Conservation (phyloP, 306 rosid genomes). For the Sechiopsis laciniata region DNA sequence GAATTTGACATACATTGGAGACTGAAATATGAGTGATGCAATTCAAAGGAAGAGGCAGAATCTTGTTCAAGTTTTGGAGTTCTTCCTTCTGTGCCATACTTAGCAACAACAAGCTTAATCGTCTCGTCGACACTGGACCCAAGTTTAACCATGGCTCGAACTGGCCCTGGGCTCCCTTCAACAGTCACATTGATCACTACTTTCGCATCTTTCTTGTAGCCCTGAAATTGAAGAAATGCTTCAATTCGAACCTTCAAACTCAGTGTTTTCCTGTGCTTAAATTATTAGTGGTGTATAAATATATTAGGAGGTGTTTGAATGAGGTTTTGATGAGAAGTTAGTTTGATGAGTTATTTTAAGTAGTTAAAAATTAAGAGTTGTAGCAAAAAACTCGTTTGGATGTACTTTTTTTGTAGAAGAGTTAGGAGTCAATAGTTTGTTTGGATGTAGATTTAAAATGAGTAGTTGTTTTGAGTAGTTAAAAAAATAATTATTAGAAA, state of each 20-base stretch:
- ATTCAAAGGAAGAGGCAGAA: conserved; percentile 42
- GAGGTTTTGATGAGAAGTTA: too few species aligned
- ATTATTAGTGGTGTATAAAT: neutral
- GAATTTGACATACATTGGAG: conserved; percentile 45
- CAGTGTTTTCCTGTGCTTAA: neutral
- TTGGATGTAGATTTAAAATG: too few species aligned
- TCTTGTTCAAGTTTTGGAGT: conserved; percentile 49
- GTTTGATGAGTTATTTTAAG: too few species aligned
- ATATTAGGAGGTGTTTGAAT: too few species aligned
- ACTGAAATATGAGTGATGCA: conserved; percentile 72
- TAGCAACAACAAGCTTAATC: conserved; percentile 50
- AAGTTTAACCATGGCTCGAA: conserved; percentile 65
- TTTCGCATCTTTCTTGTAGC: conserved; percentile 67
- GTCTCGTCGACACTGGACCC: conserved; percentile 73
- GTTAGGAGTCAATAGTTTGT: too few species aligned
- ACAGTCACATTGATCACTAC: conserved; percentile 79
- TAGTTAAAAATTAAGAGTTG: too few species aligned
- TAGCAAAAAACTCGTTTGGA: too few species aligned
- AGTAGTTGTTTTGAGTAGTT: too few species aligned
- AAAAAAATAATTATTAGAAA: too few species aligned
- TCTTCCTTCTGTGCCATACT: conserved; percentile 66
- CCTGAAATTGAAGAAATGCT: conserved; percentile 20
- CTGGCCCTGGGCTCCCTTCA: conserved; percentile 91
- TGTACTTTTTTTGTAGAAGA: too few species aligned
- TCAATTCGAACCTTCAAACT: neutral